phyloP scores from a whole-genome alignment of 768 basidiomycete genomes.

The Tylopilus sp. region DNA sequence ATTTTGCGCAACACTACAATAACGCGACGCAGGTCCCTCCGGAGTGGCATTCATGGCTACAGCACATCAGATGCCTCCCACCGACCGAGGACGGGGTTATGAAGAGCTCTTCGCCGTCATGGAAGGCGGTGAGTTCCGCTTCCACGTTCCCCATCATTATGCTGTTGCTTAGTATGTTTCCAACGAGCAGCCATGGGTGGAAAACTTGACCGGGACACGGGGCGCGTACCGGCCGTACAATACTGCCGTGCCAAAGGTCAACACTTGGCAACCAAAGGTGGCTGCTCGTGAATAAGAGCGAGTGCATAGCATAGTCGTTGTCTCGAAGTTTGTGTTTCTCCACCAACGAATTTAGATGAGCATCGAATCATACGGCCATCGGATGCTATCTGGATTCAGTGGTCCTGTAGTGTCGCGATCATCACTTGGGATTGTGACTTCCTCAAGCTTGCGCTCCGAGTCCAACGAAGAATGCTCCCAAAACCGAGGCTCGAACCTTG shows the following conservation, averaged over 20 bases:
- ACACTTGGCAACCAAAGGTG: slow-evolving; percentile 79
- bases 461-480: background rate
- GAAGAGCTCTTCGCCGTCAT: slow-evolving; percentile 65
- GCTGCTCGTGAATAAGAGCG: slow-evolving; percentile 39
- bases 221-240: slow-evolving; percentile 90
- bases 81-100: slow-evolving; percentile 75
- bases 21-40: slow-evolving; percentile 93
- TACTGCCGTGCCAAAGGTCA: slow-evolving; percentile 78
- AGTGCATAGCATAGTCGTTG: background rate
- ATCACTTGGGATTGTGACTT: slow-evolving; percentile 27
- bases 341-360: background rate
- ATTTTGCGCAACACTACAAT: slow-evolving; percentile 86
- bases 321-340: background rate
- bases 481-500: no score
- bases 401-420: slow-evolving; percentile 28
- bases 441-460: background rate
- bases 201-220: slow-evolving; percentile 91
- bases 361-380: background rate
- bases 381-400: background rate
- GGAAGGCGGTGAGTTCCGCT: slow-evolving; percentile 69
- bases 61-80: slow-evolving; percentile 81
- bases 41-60: slow-evolving; percentile 97
- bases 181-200: slow-evolving; percentile 62
- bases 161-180: background rate
- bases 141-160: background rate